Evolutionary conservation across 148 eudicot species (phyloP).

Genomic region (Euryodendron excelsum): DNA sequence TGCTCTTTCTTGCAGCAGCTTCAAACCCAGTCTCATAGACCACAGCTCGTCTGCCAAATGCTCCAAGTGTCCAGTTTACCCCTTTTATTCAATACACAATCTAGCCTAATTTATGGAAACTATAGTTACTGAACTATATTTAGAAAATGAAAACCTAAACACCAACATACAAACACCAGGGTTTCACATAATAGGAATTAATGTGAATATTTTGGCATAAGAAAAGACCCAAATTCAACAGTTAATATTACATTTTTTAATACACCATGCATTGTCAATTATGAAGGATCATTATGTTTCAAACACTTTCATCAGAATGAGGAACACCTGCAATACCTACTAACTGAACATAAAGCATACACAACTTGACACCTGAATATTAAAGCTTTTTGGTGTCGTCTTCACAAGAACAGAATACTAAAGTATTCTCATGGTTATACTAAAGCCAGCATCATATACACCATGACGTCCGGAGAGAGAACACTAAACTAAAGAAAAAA

Average conservation of each 20-base stretch:
- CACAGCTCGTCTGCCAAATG: constrained; percentile 98
- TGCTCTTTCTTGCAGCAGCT: constrained; percentile 88
- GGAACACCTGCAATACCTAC: not conserved
- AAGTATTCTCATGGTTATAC: no score
- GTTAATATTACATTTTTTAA: not conserved
- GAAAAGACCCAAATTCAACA: not conserved
- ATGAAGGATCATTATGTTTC: not conserved
- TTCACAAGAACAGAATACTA: no score
- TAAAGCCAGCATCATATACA: no score
- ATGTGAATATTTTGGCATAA: not conserved
- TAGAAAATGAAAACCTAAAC: constrained; percentile 21
- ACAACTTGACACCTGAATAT: no score
- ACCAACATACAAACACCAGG: constrained; percentile 17
- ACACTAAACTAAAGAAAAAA: no score
- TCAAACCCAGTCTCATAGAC: constrained; percentile 88
- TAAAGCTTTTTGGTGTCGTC: no score
- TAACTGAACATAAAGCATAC: no score
- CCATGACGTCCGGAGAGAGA: no score
- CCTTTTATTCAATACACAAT: constrained; percentile 55
- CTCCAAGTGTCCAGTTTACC: constrained; percentile 74
- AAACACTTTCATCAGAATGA: not conserved
- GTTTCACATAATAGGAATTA: not conserved
- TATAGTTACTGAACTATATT: constrained; percentile 27
- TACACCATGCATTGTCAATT: not conserved
- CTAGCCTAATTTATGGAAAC: constrained; percentile 46